Percentiles rank a stretch among this genome's conserved stretches.
phyloP scores from a whole-genome alignment of 768 basidiomycete species.

The Suillus lakei region DNA sequence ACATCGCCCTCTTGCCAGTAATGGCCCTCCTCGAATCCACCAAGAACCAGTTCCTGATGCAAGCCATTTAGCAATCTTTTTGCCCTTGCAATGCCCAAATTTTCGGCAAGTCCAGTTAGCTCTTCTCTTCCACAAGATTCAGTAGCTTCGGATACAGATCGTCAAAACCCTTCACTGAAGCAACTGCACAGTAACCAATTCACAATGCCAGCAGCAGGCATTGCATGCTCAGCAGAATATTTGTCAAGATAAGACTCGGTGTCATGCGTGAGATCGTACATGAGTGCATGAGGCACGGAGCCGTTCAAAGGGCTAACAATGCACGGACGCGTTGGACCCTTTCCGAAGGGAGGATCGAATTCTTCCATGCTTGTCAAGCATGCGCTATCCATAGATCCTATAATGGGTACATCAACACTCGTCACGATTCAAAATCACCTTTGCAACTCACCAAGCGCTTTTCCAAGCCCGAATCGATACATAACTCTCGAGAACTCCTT shows the following conservation, averaged over 20 bases:
- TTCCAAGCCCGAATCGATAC: constrained; percentile 89
- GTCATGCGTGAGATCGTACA: constrained; percentile 97
- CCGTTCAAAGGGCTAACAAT: constrained; percentile 82
- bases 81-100: constrained; percentile 59
- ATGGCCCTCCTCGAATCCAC: constrained; percentile 87
- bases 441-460: constrained; percentile 76
- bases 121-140: constrained; percentile 85
- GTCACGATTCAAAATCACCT: background rate
- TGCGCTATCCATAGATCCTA: constrained; percentile 92
- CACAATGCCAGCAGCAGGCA: constrained; percentile 88
- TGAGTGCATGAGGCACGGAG: constrained; percentile 86
- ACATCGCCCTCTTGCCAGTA: constrained; percentile 97
- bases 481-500: too few relatives aligned
- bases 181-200: too few relatives aligned
- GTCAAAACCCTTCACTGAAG: too few relatives aligned
- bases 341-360: constrained; percentile 80
- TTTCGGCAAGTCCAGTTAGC: constrained; percentile 57
- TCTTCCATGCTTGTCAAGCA: constrained; percentile 81
- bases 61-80: constrained; percentile 83
- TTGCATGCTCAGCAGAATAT: constrained; percentile 90
- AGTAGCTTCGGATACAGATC: constrained; percentile 96
- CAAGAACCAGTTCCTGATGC: constrained; percentile 89
- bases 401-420: background rate
- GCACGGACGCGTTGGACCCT: constrained; percentile 76
- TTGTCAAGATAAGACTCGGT: constrained; percentile 92